Evolutionary conservation across 1,139 yeast genomes (phyloP).

Genomic region (Pichia sp.): DNA sequence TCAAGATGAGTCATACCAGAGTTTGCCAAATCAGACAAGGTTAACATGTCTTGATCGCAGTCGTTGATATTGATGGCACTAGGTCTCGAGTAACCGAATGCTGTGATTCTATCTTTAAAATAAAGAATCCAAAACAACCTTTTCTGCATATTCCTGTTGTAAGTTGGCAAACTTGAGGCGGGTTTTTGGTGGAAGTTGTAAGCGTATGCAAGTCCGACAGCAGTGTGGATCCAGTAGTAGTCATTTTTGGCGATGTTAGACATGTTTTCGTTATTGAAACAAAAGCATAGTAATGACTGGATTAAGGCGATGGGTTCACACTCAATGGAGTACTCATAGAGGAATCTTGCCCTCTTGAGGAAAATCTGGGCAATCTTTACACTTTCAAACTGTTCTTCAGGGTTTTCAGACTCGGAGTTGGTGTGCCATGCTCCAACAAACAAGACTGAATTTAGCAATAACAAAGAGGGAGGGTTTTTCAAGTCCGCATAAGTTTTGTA

Average conservation of each 20-base stretch:
- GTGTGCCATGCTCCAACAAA: constrained; percentile 54
- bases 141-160: constrained; percentile 59
- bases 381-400: constrained; percentile 37
- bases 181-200: constrained; percentile 64
- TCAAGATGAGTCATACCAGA: constrained; percentile 43
- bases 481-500: constrained; percentile 57
- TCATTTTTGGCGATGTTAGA: constrained; percentile 73
- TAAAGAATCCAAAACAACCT: constrained; percentile 81
- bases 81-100: constrained; percentile 73
- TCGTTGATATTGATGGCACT: constrained; percentile 66
- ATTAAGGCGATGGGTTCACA: constrained; percentile 63
- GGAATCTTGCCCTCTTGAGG: constrained; percentile 72
- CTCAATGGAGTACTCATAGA: constrained; percentile 69
- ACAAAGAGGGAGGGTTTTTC: constrained; percentile 60
- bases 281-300: constrained; percentile 61
- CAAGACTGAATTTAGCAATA: constrained; percentile 65
- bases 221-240: constrained; percentile 74
- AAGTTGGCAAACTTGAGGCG: constrained; percentile 25
- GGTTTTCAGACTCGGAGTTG: constrained; percentile 45
- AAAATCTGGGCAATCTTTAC: constrained; percentile 43
- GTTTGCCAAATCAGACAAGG: constrained; percentile 60
- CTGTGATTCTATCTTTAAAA: constrained; percentile 62
- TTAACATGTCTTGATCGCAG: constrained; percentile 74
- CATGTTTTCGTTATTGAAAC: constrained; percentile 76
- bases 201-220: constrained; percentile 72